These are phyloP conservation scores for Planoprotostelium fungivorum DNA, from an alignment of 78 protist genomes.

Conservation along the genomic window DNA sequence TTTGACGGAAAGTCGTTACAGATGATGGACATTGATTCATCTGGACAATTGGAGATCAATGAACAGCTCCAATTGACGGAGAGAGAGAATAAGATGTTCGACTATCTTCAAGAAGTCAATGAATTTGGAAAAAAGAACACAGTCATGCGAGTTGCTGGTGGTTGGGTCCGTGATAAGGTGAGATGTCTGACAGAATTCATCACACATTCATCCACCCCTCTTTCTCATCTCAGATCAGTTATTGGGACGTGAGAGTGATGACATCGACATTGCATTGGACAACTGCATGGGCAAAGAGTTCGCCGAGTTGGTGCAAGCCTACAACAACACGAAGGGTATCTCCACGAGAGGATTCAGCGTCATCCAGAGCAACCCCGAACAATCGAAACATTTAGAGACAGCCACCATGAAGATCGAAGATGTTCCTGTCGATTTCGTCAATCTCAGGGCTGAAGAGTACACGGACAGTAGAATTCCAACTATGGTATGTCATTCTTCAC, in stretches of 20 bases:
- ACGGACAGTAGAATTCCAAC: slow-evolving; percentile 69
- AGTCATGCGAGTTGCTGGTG: slow-evolving; percentile 91
- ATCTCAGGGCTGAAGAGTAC: slow-evolving; percentile 86
- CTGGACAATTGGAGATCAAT: too few species aligned
- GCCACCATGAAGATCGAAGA: slow-evolving; percentile 71
- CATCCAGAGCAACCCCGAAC: slow-evolving; percentile 82
- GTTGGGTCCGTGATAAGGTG: slow-evolving; percentile 95
- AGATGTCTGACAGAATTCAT: neutral
- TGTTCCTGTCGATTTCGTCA: slow-evolving; percentile 86
- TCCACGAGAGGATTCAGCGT: slow-evolving; percentile 38
- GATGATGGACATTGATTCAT: too few species aligned
- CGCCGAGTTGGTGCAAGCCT: slow-evolving; percentile 53
- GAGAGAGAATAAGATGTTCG: neutral
- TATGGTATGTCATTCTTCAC: slow-evolving; percentile 25
- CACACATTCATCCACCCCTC: neutral
- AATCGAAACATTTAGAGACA: slow-evolving; percentile 92
- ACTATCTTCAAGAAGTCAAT: neutral
- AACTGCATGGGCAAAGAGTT: slow-evolving; percentile 56
- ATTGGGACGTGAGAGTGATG: slow-evolving; percentile 62
- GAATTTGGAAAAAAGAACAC: slow-evolving; percentile 6
- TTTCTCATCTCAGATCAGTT: slow-evolving; percentile 9
- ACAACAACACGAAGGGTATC: slow-evolving; percentile 12
- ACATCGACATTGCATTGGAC: slow-evolving; percentile 87
- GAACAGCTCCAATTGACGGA: too few species aligned
- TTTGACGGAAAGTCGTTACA: too few species aligned